Percentiles rank a stretch among this genome's conserved stretches.
These are phyloP conservation scores for Claviceps pazoutovae DNA, from an alignment of 2,329 filamentous ascomycete genomes.

Conservation along the genomic window DNA sequence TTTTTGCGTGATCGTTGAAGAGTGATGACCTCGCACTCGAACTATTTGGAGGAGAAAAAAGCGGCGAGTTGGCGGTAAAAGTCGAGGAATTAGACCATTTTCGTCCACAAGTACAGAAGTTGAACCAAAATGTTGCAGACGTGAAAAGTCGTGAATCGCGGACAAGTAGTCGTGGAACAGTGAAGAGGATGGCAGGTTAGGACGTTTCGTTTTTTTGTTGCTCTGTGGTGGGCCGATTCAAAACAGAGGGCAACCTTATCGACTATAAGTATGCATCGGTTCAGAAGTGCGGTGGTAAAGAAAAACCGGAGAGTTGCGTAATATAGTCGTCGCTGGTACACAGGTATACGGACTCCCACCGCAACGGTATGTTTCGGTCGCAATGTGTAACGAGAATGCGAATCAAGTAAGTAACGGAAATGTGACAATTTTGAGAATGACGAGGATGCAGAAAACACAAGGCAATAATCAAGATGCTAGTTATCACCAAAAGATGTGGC, in stretches of 20 bases:
- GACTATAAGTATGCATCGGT: neutral
- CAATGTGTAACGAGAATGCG: constrained; percentile 9
- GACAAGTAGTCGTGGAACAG: neutral
- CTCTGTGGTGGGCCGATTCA: neutral
- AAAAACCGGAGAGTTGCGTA: neutral
- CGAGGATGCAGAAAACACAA: constrained; percentile 7
- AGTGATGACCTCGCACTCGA: constrained; percentile 5
- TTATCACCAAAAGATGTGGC: constrained; percentile 1
- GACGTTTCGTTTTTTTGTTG: neutral
- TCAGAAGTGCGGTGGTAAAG: neutral
- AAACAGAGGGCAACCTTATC: neutral
- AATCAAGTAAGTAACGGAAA: neutral
- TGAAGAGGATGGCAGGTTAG: neutral
- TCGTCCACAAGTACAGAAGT: neutral
- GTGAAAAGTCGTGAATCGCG: neutral
- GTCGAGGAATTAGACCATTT: constrained; percentile 3
- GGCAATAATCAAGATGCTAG: neutral
- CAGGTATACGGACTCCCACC: constrained; percentile 1
- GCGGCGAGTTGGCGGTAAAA: neutral
- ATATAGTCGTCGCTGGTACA: neutral
- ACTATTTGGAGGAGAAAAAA: neutral
- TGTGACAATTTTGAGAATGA: constrained; percentile 7
- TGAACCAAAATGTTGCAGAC: neutral
- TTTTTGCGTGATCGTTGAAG: constrained; percentile 10
- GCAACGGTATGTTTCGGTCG: constrained; percentile 18